Conservation (phyloP, 2,329 filamentous ascomycete genomes). For the Fusarium sp. region DNA sequence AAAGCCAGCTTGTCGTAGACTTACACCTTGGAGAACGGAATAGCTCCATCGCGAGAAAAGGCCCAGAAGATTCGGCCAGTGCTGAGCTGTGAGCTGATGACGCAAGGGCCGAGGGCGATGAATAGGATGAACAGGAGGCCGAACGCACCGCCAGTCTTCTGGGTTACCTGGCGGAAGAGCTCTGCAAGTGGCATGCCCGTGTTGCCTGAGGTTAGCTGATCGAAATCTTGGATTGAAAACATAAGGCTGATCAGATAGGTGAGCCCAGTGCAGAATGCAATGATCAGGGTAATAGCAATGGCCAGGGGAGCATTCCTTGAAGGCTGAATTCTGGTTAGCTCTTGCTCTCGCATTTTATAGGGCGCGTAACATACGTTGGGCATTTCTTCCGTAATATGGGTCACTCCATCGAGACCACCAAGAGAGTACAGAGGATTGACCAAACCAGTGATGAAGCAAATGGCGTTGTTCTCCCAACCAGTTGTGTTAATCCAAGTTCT, state of each 20-base stretch:
- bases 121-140: neutral
- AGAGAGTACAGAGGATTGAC: constrained; percentile 6
- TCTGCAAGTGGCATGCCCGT: neutral
- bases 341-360: fast-evolving
- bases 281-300: neutral
- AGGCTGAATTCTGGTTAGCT: neutral
- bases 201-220: neutral
- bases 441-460: constrained; percentile 8
- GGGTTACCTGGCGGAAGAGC: constrained; percentile 9
- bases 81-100: constrained; percentile 6
- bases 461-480: neutral
- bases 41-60: constrained; percentile 5
- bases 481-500: constrained; percentile 25
- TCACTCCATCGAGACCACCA: constrained; percentile 7
- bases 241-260: constrained; percentile 6
- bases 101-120: constrained; percentile 1
- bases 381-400: constrained; percentile 18
- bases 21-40: neutral
- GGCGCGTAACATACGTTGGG: neutral
- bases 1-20: fast-evolving
- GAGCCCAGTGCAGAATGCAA: constrained; percentile 6
- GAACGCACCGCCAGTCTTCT: neutral
- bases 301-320: constrained; percentile 2
- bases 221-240: constrained; percentile 9
- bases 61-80: constrained; percentile 19